Percentiles rank a stretch among this genome's conserved stretches.
These are phyloP conservation scores for Astrothelium subdiscretum DNA, from an alignment of 495 filamentous ascomycete species.

Conservation along the genomic window DNA sequence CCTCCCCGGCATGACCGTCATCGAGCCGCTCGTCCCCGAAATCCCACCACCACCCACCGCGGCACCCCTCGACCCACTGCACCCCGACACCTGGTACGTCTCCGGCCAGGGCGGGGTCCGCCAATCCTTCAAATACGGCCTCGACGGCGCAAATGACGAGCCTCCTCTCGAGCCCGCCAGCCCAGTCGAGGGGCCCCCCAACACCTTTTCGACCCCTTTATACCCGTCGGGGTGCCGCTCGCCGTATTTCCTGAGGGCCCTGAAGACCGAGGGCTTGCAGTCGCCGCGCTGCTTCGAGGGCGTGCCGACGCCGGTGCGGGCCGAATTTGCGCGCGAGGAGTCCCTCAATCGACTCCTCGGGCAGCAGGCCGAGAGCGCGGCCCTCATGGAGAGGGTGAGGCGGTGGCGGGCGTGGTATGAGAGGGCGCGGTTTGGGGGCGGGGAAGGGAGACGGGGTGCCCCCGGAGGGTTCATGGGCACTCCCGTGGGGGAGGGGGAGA, in stretches of 20 bases:
- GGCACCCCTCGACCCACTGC: background rate
- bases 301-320: background rate
- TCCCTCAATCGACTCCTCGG: background rate
- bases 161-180: too few relatives aligned
- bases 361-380: background rate
- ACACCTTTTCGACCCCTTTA: too few relatives aligned
- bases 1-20: background rate
- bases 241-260: too few relatives aligned
- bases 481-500: background rate
- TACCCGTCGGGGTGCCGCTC: too few relatives aligned
- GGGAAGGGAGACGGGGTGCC: background rate
- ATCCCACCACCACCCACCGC: background rate
- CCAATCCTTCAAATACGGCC: background rate
- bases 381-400: background rate
- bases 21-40: background rate
- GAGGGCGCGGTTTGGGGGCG: background rate
- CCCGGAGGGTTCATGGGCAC: background rate
- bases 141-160: background rate
- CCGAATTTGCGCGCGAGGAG: background rate
- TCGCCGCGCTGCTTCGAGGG: background rate
- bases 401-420: background rate
- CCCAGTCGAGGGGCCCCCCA: too few relatives aligned
- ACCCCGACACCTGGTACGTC: background rate
- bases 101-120: background rate
- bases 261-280: background rate